Conservation (phyloP, 352 stramenopile genomes). For the Globisporangium okanoganense region DNA sequence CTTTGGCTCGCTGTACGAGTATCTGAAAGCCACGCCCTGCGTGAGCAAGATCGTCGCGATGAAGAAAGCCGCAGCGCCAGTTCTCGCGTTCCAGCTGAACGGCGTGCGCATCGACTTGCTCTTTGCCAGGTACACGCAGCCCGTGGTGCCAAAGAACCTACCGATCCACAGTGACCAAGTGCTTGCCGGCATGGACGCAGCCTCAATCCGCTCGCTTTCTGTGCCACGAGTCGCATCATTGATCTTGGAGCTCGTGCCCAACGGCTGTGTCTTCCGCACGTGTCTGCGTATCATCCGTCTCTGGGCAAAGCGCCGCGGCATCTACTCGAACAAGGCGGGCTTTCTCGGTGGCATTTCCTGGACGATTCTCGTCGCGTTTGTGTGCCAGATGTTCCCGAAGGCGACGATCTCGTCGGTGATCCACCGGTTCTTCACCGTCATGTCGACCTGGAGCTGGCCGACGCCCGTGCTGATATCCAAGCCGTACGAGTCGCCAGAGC, state of each 20-base stretch:
- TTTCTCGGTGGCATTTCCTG: slow-evolving; percentile 83
- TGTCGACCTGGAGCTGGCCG: slow-evolving; percentile 79
- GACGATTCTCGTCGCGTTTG: slow-evolving; percentile 81
- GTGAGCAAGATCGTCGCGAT: slow-evolving; percentile 67
- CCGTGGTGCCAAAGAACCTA: slow-evolving; percentile 70
- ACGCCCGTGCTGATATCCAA: slow-evolving; percentile 74
- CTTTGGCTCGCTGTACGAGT: slow-evolving; percentile 56
- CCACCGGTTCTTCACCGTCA: slow-evolving; percentile 77
- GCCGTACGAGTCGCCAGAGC: slow-evolving; percentile 37
- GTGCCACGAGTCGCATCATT: slow-evolving; percentile 76
- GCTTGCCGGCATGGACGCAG: slow-evolving; percentile 66
- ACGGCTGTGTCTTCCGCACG: slow-evolving; percentile 62
- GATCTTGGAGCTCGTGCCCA: slow-evolving; percentile 78
- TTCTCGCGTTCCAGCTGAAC: slow-evolving; percentile 74
- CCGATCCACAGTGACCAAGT: slow-evolving; percentile 72
- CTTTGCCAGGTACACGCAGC: slow-evolving; percentile 66
- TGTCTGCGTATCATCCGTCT: slow-evolving; percentile 71
- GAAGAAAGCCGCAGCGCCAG: slow-evolving; percentile 67
- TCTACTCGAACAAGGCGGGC: slow-evolving; percentile 85
- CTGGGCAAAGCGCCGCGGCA: slow-evolving; percentile 66
- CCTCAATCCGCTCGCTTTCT: slow-evolving; percentile 72
- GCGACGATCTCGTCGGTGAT: slow-evolving; percentile 66
- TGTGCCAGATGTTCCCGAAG: slow-evolving; percentile 86
- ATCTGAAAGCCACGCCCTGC: slow-evolving; percentile 30
- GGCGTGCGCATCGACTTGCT: slow-evolving; percentile 69